Percentiles rank a stretch among this genome's conserved stretches.
Evolutionary conservation across 129 eudicot genomes (phyloP).

Genomic region (carrot (Daucus carota)): DH1_v3.0 NC_030383.2:61492501-61493000

Average conservation of each 20-base stretch:
- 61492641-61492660: slow-evolving; percentile 67
- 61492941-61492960: slow-evolving; percentile 56
- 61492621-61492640: slow-evolving; percentile 36
- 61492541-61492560: slow-evolving; percentile 30
- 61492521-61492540: slow-evolving; percentile 28
- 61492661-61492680: slow-evolving; percentile 65
- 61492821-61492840: slow-evolving; percentile 60
- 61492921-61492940: slow-evolving; percentile 61
- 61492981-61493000: not conserved
- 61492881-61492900: slow-evolving; percentile 62
- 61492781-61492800: slow-evolving; percentile 75
- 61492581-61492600: slow-evolving; percentile 62
- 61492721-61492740: slow-evolving; percentile 54
- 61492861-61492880: slow-evolving; percentile 34
- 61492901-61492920: slow-evolving; percentile 44
- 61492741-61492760: slow-evolving; percentile 49
- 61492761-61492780: slow-evolving; percentile 50
- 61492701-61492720: slow-evolving; percentile 74
- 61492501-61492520: slow-evolving; percentile 42
- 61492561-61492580: slow-evolving; percentile 71
- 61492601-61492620: slow-evolving; percentile 45
- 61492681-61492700: slow-evolving; percentile 95
- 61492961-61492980: slow-evolving; percentile 64
- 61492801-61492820: slow-evolving; percentile 92
- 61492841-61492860: slow-evolving; percentile 52